Evolutionary conservation across 495 filamentous ascomycete genomes (phyloP).

Genomic region (Hyphodiscus hymeniophilus): DNA sequence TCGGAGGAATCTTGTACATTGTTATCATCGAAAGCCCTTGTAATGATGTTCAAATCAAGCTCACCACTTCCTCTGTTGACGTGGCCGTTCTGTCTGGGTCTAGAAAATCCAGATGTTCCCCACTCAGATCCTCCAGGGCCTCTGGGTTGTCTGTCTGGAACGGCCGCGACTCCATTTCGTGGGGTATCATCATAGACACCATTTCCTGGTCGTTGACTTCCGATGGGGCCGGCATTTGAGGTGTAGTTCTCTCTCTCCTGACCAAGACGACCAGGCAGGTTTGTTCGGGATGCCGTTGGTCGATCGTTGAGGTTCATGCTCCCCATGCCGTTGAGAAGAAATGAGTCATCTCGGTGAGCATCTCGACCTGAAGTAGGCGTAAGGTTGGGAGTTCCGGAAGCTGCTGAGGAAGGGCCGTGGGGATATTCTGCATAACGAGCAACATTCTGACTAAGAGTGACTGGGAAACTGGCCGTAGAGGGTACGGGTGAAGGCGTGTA

Average conservation of each 20-base stretch:
- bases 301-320: constrained; percentile 42
- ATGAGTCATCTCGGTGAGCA: constrained; percentile 41
- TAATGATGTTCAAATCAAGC: constrained; percentile 28
- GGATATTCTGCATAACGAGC: constrained; percentile 49
- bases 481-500: constrained; percentile 91
- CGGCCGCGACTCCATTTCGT: constrained; percentile 43
- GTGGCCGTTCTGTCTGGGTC: constrained; percentile 72
- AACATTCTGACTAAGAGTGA: constrained; percentile 54
- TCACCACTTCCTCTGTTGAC: constrained; percentile 75
- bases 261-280: constrained; percentile 28
- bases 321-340: constrained; percentile 40
- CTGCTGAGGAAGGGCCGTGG: constrained; percentile 31
- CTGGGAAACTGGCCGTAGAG: constrained; percentile 82
- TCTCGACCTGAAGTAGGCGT: constrained; percentile 67
- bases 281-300: constrained; percentile 56
- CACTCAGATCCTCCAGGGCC: constrained; percentile 66
- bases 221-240: constrained; percentile 60
- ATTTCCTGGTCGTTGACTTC: constrained; percentile 72
- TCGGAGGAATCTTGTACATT: constrained; percentile 24
- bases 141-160: constrained; percentile 74
- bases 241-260: constrained; percentile 31
- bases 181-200: constrained; percentile 57
- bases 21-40: constrained; percentile 22
- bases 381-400: constrained; percentile 61
- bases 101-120: constrained; percentile 56